phyloP scores from a whole-genome alignment of 2,329 filamentous ascomycete genomes.

The Dendrostoma leiphaemia region DNA sequence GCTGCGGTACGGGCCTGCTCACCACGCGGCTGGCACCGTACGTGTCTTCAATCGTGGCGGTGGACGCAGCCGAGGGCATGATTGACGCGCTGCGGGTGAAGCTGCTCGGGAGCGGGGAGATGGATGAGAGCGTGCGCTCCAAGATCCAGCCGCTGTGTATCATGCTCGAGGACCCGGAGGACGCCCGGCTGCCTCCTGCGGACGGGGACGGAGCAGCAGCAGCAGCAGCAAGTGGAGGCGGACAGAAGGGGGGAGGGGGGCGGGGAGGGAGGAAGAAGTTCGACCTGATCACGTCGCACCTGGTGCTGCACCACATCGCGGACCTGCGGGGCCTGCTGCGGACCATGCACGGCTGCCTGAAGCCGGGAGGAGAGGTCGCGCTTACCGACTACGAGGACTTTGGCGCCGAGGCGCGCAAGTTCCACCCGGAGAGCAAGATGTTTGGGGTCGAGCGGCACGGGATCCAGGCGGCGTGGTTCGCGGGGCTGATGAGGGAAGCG shows the following conservation, averaged over 20 bases:
- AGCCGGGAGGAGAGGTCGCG: conserved; percentile 45
- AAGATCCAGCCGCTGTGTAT: conserved; percentile 42
- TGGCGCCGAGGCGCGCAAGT: conserved; percentile 47
- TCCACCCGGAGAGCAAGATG: conserved; percentile 52
- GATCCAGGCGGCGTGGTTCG: conserved; percentile 39
- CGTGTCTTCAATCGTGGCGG: conserved; percentile 45
- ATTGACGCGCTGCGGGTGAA: conserved; percentile 48
- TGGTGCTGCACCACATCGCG: conserved; percentile 56
- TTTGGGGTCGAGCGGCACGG: conserved; percentile 54
- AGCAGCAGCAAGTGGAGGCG: too few species aligned
- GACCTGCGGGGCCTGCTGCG: conserved; percentile 39
- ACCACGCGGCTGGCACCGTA: conserved; percentile 47
- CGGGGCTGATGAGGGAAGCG: conserved; percentile 39
- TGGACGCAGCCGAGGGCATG: conserved; percentile 56
- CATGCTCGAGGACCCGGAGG: conserved; percentile 48
- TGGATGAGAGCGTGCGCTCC: neutral
- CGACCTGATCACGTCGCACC: conserved; percentile 50
- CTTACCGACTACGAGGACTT: conserved; percentile 59
- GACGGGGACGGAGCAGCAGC: too few species aligned
- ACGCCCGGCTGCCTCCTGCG: conserved; percentile 37
- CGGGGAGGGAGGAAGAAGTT: conserved; percentile 37
- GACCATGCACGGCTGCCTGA: conserved; percentile 46
- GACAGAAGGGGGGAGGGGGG: neutral
- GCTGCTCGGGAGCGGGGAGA: too few species aligned
- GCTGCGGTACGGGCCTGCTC: conserved; percentile 55